Conservation (phyloP, 352 stramenopile species). For the Thalassiosira ordinaria region DNA sequence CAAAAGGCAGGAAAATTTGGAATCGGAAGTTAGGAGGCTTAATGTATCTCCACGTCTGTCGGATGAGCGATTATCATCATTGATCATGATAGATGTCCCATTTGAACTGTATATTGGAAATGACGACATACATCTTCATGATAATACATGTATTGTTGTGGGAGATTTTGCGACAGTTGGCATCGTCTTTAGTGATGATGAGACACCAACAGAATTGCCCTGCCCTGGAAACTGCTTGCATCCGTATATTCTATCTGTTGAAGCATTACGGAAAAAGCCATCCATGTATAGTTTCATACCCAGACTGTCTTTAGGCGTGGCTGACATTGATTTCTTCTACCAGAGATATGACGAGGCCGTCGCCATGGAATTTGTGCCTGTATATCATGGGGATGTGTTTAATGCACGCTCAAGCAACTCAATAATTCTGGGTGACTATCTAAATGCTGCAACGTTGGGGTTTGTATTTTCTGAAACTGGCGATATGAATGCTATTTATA, state of each 20-base stretch:
- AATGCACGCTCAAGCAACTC: slow-evolving; percentile 21
- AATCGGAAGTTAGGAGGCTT: slow-evolving; percentile 21
- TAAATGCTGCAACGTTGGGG: slow-evolving; percentile 23
- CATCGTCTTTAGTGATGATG: slow-evolving; percentile 30
- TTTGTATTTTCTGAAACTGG: too few species aligned
- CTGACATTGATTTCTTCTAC: slow-evolving; percentile 25
- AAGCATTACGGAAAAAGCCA: slow-evolving; percentile 17
- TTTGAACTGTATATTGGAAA: slow-evolving; percentile 38
- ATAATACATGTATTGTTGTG: slow-evolving; percentile 14
- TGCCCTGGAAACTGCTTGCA: not conserved
- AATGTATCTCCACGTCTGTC: slow-evolving; percentile 7
- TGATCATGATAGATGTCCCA: slow-evolving; percentile 23
- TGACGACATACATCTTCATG: slow-evolving; percentile 20
- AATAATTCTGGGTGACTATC: slow-evolving; percentile 27
- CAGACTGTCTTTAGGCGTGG: slow-evolving; percentile 1
- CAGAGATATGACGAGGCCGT: slow-evolving; percentile 23
- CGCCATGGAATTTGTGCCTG: slow-evolving; percentile 18
- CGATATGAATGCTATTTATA: too few species aligned
- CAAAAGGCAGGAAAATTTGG: slow-evolving; percentile 14
- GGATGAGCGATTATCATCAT: not conserved
- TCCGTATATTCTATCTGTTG: slow-evolving; percentile 7
- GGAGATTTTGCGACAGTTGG: slow-evolving; percentile 40
- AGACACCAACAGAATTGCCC: not conserved
- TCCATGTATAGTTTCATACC: slow-evolving; percentile 25
- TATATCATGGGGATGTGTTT: slow-evolving; percentile 28